Base-by-base conservation (phyloP, 2,329 filamentous ascomycete species). In the Talaromyces sp. region DNA sequence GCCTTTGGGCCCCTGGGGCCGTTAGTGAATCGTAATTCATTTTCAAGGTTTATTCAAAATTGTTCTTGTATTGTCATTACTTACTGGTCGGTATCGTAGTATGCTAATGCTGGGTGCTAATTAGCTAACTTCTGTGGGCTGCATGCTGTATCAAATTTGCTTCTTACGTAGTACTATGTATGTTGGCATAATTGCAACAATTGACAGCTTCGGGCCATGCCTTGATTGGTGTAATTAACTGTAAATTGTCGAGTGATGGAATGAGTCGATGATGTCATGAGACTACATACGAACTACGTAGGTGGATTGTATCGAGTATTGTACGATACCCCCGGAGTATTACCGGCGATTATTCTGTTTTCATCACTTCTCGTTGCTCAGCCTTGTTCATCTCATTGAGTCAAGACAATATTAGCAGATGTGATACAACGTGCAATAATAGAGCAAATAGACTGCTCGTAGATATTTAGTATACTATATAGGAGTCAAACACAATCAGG, bases 41-140 rank as follows among this genome's bases (percentile, higher is more conserved):
- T 35, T 54, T 8, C 5, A 9, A 37, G 35, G 11, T 37, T 7
- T 54, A 35, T 54, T 52, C 50, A 7, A 54, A 31, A 39, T 14
- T 24, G 33, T 56, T 22, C 52, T 24, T n/a, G 52, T 56, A 56
- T 56, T 56, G 52, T 56, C 52, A 56, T 56, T 54, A 37, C 50
- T 10, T 13, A 6, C 8, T 19, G 4, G 19, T 9, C 10, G 7
- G 27, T 31, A 31, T 31, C 27, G 7, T 31, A 31, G 27, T 31
- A 56, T 56, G n/a, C 19, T 2, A 39, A 14, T 54, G 10, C 31
- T 14, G 31, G 9, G 10, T 3, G n/a, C 11, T 3, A 56, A 39
- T 39, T 37, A 56, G 5, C 52, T 33, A 24, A 8, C 11, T 39
- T 39, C 14, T 10, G 24, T 56, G 19, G 33, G n/a, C 16, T 14